Evolutionary conservation across 805 yeast genomes (phyloP), one percentile per base, ranked within the genome.

Genomic region (Metschnikowia aberdeeniae): DNA sequence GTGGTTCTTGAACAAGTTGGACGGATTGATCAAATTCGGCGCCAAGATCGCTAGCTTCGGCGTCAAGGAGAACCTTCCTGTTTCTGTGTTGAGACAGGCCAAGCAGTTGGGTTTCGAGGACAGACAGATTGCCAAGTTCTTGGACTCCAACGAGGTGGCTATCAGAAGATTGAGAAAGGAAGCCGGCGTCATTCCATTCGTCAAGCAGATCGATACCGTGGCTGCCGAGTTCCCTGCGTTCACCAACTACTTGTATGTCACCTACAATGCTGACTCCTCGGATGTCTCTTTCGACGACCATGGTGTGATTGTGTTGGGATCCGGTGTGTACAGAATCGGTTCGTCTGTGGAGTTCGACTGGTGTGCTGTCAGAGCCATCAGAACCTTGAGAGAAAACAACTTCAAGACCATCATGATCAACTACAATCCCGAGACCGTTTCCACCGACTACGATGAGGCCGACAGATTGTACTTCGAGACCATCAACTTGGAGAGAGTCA

Each of bases 261-360:
- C 98, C 32, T 92, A 93, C 74, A 90, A 88, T 62, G 98, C 96
- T 39, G 89, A 86, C 56, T 70, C 85, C 30, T 84, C 86, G 55
- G 99, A 92, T 69, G 81, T 93, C 49, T 64, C 74, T n/a, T 93
- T 92, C 62, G 82, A 89, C 55, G 97, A 92, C 54, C 82, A 89
- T 53, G 97, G 97, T 66, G 84, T 86, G 42, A 87, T 92, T 86
- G 99, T 92, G 35, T 76, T 92, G 49, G 98, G 98, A 55, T 89
- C 97, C 4, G 99, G 99, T 78, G 99, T 93, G 36, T 92, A 92
- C 78, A 83, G 99, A 74, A 92, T 92, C 64, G 99, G 99, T 59
- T 93, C 98, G 5, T 92, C 98, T 27, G 99, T 92, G 51, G 99
- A 92, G 71, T 92, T 92, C 64, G 99, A 92, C 73, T 92, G 98